Evolutionary conservation across 2,329 filamentous ascomycete genomes (phyloP).

Genomic region (Penicillium carneum): DNA sequence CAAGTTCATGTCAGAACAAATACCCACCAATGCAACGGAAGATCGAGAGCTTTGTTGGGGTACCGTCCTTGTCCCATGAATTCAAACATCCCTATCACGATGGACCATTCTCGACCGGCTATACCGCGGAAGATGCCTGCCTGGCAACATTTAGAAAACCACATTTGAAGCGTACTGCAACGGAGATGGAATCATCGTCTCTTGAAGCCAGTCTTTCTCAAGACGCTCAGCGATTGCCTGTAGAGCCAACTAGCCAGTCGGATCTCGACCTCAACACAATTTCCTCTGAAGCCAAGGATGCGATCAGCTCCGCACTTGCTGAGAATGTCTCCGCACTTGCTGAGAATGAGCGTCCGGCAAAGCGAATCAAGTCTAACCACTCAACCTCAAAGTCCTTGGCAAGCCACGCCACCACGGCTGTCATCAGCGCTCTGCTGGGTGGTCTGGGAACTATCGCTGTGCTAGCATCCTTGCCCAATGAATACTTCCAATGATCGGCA

Average conservation of each 20-base stretch:
- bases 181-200: constrained; percentile 35
- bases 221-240: constrained; percentile 38
- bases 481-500: constrained; percentile 49
- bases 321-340: constrained; percentile 23
- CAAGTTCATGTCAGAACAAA: constrained; percentile 9
- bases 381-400: constrained; percentile 35
- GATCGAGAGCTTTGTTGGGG: background rate
- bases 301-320: constrained; percentile 24
- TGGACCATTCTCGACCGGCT: constrained; percentile 29
- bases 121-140: background rate
- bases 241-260: constrained; percentile 26
- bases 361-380: constrained; percentile 39
- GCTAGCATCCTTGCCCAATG: constrained; percentile 52
- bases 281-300: constrained; percentile 20
- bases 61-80: background rate
- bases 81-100: constrained; percentile 28
- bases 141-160: background rate
- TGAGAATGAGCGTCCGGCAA: constrained; percentile 35
- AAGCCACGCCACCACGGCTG: constrained; percentile 51
- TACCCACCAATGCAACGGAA: constrained; percentile 2
- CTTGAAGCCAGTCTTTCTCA: constrained; percentile 21
- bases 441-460: constrained; percentile 52
- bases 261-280: constrained; percentile 19
- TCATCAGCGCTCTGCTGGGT: constrained; percentile 52
- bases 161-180: constrained; percentile 43